Evolutionary conservation across 352 stramenopile genomes (phyloP).

Genomic region (Pythium grandisporangium): DNA sequence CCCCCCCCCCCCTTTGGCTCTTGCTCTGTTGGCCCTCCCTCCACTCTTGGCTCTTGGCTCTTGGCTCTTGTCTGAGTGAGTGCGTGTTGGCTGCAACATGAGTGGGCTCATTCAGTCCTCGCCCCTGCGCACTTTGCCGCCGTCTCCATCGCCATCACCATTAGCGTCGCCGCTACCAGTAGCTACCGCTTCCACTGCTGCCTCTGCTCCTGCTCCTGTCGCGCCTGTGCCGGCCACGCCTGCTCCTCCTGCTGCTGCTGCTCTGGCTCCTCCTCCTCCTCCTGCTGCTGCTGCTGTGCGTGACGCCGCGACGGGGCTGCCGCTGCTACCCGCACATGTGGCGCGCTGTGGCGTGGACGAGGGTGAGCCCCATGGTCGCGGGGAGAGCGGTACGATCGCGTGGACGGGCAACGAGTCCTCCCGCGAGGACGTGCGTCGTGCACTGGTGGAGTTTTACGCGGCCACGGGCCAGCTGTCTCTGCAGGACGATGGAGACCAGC

Average conservation of each 20-base stretch:
- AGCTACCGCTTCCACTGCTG: too few species aligned
- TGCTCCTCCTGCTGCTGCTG: too few species aligned
- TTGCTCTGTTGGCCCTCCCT: neutral
- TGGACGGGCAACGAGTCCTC: conserved; percentile 8
- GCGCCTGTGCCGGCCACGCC: too few species aligned
- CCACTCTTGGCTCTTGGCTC: too few species aligned
- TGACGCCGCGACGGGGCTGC: too few species aligned
- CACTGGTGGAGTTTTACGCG: conserved; percentile 33
- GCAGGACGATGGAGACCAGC: too few species aligned
- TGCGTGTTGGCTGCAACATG: conserved; percentile 15
- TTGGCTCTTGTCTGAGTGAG: conserved; percentile 2
- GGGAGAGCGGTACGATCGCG: conserved; percentile 5
- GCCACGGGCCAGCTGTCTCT: conserved; percentile 26
- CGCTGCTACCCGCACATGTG: conserved; percentile 9
- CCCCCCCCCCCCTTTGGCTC: neutral
- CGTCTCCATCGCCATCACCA: neutral
- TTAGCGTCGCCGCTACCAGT: neutral
- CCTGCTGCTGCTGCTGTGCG: too few species aligned
- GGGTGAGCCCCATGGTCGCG: neutral
- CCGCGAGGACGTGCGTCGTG: conserved; percentile 22
- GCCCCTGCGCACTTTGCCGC: neutral
- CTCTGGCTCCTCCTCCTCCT: too few species aligned
- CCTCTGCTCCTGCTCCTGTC: too few species aligned
- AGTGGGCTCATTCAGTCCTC: conserved; percentile 8
- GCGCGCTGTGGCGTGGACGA: neutral